Percentiles rank a stretch among this genome's conserved stretches.
Evolutionary conservation across 768 basidiomycete genomes (phyloP).

Genomic region (Suillus decipiens): DNA sequence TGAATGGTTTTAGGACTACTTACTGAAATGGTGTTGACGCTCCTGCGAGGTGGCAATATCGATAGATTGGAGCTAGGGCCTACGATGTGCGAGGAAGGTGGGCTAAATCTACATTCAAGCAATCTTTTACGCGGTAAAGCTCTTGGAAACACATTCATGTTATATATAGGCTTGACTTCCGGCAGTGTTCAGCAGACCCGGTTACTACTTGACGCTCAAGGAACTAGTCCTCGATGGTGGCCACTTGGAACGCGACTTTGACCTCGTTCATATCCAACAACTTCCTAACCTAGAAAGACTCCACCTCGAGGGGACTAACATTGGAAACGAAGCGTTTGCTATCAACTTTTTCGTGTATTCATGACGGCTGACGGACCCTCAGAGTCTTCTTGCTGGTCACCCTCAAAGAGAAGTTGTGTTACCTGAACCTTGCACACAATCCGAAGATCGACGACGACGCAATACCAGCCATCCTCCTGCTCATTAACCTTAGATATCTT

Average conservation of each 20-base stretch:
- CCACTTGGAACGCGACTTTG: constrained; percentile 44
- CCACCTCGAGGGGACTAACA: constrained; percentile 51
- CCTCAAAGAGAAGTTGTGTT: constrained; percentile 52
- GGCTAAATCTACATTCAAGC: constrained; percentile 48
- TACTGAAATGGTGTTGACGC: constrained; percentile 43
- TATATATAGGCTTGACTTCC: constrained; percentile 10
- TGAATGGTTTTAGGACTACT: constrained; percentile 43
- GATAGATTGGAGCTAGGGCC: constrained; percentile 45
- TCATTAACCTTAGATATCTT: constrained; percentile 49
- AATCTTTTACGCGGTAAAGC: constrained; percentile 45
- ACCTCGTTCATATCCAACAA: constrained; percentile 53
- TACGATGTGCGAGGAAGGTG: constrained; percentile 48
- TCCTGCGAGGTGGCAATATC: constrained; percentile 50
- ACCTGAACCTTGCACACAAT: constrained; percentile 56
- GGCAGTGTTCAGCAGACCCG: constrained; percentile 52
- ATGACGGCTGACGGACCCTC: constrained; percentile 14
- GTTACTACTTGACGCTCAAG: constrained; percentile 51
- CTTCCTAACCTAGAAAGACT: constrained; percentile 52
- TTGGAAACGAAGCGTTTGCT: constrained; percentile 63
- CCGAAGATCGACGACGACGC: constrained; percentile 56
- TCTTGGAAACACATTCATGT: constrained; percentile 6
- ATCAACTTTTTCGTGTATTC: constrained; percentile 1
- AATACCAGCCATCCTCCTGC: constrained; percentile 52
- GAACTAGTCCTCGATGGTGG: constrained; percentile 53
- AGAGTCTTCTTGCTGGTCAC: constrained; percentile 61